Base-by-base conservation (phyloP, 139 green algal genomes). In the Asterochloris sp. region DNA sequence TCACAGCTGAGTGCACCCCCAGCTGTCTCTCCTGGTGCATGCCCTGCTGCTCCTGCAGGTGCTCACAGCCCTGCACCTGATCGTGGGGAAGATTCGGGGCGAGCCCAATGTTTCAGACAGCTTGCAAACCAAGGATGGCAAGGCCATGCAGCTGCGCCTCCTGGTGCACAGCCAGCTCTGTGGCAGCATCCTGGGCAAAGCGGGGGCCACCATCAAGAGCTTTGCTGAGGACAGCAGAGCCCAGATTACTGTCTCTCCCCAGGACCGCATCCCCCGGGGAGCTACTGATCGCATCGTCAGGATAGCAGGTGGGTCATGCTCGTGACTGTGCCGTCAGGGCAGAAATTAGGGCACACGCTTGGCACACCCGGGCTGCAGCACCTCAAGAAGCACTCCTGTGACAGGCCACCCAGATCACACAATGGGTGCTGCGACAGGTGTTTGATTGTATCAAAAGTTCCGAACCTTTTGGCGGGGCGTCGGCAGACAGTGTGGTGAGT, bases 151-250 rank as follows among this genome's bases (percentile, higher is more conserved):
- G 77, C 77, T 86, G 13, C 64, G 91, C 23, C 85, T 97, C 61
- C 84, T 97, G 68, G 91, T 97, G 78, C 94, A 94, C 60, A 87
- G 91, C 77, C 79, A 78, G 15, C 82, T 94, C 17, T 98, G 94
- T 81, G 94, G 94, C 29, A 89, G 84, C 17, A 89, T 97, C 78
- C 96, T 97, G 78, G 94, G 94, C 62, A 93, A 93, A 82, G 89
- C 88, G 28, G 94, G 94, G 62, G 86, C 91, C 29, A 97, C 91
- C 54, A 97, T 97, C 73, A 82, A 88, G 21, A 81, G 74, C 28
- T 96, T 97, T 75, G 87, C 89, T 27, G 94, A 97, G 62, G 92
- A 97, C 78, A 90, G 82, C 23, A 81, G 85, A 29, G 92, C 92
- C 10, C 86, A 74, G 28, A 95, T 97, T 83, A 92, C 91, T 69